Conservation (phyloP, 148 eudicot genomes). For the Arctostaphylos glauca region DNA sequence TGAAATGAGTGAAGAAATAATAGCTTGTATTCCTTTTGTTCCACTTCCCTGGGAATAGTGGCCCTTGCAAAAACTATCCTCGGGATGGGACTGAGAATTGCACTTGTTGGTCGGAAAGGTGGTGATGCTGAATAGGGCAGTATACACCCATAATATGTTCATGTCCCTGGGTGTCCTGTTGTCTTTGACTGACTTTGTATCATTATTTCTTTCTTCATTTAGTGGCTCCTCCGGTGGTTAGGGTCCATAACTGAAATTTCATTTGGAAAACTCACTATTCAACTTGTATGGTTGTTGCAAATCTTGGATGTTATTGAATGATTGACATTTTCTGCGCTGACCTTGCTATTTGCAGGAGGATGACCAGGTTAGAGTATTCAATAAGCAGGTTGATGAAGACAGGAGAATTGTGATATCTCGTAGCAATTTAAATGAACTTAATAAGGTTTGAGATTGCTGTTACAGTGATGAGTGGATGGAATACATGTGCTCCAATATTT, state of each 20-base stretch:
- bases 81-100: background rate
- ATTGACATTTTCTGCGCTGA: conserved; percentile 7
- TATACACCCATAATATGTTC: background rate
- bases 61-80: too few species aligned
- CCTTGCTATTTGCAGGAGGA: conserved; percentile 66
- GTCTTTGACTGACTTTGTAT: background rate
- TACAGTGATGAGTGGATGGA: background rate
- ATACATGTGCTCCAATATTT: background rate
- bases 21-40: too few species aligned
- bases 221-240: background rate
- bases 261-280: too few species aligned
- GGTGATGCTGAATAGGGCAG: background rate
- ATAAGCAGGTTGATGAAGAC: conserved; percentile 94
- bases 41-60: too few species aligned
- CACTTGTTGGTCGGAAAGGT: background rate
- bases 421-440: conserved; percentile 81
- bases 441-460: conserved; percentile 49
- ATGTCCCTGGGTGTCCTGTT: background rate
- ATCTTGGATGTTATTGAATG: background rate
- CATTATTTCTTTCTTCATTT: background rate
- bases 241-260: background rate
- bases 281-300: background rate
- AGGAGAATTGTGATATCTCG: conserved; percentile 82
- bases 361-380: conserved; percentile 69
- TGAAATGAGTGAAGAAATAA: too few species aligned